These are phyloP conservation scores for Nephelium lappaceum DNA, from an alignment of 345 rosid species.

Conservation along the genomic window DNA sequence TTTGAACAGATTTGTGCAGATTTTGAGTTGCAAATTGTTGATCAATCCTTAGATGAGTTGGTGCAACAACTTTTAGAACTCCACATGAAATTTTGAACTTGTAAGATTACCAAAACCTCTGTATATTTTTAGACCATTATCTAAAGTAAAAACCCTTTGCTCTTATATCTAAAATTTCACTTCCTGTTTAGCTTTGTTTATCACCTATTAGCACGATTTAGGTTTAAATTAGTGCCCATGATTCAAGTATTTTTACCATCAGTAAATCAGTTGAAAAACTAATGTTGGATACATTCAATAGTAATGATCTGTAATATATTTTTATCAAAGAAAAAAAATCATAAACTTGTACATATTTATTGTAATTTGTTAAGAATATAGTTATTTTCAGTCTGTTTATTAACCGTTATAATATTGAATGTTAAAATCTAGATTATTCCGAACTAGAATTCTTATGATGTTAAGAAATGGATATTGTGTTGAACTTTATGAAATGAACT, in stretches of 20 bases:
- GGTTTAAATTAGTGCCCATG: background rate
- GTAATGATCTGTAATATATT: background rate
- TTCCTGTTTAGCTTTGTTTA: background rate
- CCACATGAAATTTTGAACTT: constrained; percentile 24
- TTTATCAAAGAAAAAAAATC: too few relatives aligned
- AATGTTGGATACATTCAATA: background rate
- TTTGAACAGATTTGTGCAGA: constrained; percentile 24
- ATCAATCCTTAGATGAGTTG: constrained; percentile 43
- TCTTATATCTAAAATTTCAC: background rate
- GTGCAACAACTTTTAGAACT: constrained; percentile 28
- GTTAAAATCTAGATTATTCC: too few relatives aligned
- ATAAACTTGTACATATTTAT: too few relatives aligned
- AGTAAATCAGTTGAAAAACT: background rate
- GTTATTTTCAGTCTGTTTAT: too few relatives aligned
- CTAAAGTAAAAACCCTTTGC: background rate
- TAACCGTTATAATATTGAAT: too few relatives aligned
- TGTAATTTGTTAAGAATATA: too few relatives aligned
- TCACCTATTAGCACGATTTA: background rate
- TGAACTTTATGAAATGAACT: background rate
- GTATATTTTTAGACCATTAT: constrained; percentile 17
- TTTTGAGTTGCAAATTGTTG: constrained; percentile 36
- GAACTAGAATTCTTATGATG: background rate
- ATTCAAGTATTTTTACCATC: background rate
- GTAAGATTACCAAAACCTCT: constrained; percentile 8
- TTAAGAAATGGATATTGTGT: too few relatives aligned